Conservation (phyloP, 176 grass and related monocot genomes). For the Saccharum officinarum region DNA sequence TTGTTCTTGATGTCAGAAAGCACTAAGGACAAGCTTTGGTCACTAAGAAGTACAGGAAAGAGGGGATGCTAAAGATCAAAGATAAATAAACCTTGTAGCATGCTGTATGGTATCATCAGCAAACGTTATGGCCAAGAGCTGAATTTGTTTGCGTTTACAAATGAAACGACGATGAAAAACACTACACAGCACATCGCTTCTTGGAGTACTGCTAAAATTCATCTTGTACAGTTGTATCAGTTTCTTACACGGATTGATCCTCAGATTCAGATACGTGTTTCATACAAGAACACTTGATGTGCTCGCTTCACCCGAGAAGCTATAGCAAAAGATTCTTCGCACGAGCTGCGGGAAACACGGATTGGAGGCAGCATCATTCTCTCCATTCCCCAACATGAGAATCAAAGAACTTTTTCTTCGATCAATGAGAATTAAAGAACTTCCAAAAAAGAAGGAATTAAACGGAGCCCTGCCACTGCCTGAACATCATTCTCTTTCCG, state of each 20-base stretch:
- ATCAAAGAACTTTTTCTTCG: background rate
- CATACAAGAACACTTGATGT: background rate
- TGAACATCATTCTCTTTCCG: constrained; percentile 14
- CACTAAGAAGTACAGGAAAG: background rate
- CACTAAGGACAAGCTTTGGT: background rate
- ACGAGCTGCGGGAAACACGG: constrained; percentile 37
- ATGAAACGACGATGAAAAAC: constrained; percentile 18
- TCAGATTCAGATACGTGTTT: background rate
- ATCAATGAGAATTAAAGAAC: too few relatives aligned
- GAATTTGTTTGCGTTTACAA: background rate
- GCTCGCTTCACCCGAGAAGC: constrained; percentile 20
- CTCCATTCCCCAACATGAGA: constrained; percentile 7
- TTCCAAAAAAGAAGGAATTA: background rate
- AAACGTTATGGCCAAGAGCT: background rate
- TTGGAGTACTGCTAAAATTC: background rate
- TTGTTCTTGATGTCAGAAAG: constrained; percentile 15
- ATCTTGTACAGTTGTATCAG: background rate
- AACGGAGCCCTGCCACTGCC: background rate
- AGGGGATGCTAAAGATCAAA: background rate
- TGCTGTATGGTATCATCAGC: background rate
- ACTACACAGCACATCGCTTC: background rate
- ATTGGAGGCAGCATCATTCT: constrained; percentile 32
- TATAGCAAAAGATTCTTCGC: constrained; percentile 26
- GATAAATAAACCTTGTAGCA: background rate
- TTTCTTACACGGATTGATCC: background rate